Base-by-base conservation (phyloP, 2,329 filamentous ascomycete species). In the Alternaria novae-zelandiae region DNA sequence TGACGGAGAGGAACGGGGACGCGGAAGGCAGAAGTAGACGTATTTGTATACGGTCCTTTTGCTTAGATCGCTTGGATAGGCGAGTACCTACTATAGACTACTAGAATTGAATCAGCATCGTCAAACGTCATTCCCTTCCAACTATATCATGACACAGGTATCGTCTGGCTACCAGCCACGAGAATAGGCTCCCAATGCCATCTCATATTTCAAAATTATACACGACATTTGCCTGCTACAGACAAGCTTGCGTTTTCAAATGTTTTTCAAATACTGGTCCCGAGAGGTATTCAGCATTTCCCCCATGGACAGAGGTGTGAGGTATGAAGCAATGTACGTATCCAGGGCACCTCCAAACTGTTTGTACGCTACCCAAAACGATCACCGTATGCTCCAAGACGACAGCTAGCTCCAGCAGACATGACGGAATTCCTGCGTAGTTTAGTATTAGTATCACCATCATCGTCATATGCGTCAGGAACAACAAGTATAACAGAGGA, bases 1-100 rank as follows among this genome's bases (percentile, higher is more conserved):
- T 21, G 74, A 74, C 21, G 74, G 78, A 13, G 76, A 74, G 6
- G 51, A 58, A 3, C 56, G 49, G 32, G 46, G 43, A 49, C 61
- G 56, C 28, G 62, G 59, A 36, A 41, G n/a, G 17, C 26, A 54
- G 15, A 61, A 54, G 41, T 64, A 64, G 47, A 59, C 25, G 21
- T 21, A 21, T 21, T 21, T 21, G 21, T 21, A 21, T 21, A 21
- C 21, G 26, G 13, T n/a, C 23, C 13, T 56, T 15, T 56, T 47
- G 13, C 44, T 32, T 32, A 10, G 17, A 20, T 23, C 17, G 15
- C 20, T 56, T 47, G 20, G 12, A 46, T 56, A 56, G 25, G 9
- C 43, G 43, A 4, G 13, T 17, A 21, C 28, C 30, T 53, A 15
- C 20, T 36, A 25, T 53, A 53, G 30, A 53, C 49, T 41, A 53